phyloP scores from a whole-genome alignment of 1,284 basidiomycete genomes.

The Volvariella surrecta region DNA sequence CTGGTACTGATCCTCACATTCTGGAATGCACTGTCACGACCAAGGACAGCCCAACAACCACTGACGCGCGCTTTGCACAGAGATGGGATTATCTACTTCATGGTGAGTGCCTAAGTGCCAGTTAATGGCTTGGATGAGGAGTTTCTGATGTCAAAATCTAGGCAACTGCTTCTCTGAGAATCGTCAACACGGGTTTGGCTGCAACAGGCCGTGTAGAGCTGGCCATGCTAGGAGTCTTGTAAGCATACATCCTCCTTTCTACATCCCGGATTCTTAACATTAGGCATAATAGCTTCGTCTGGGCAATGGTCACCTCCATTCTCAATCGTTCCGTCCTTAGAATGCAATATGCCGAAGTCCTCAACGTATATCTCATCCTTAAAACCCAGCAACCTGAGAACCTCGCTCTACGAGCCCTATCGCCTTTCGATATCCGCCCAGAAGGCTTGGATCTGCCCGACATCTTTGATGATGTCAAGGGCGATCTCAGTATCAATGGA shows the following conservation, averaged over 20 bases:
- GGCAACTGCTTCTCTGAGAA: conserved; percentile 7
- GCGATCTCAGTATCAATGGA: too few relatives aligned
- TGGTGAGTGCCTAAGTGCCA: conserved; percentile 5
- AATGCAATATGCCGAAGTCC: conserved; percentile 5
- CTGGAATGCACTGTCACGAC: conserved; percentile 11
- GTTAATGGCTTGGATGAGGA: too few relatives aligned
- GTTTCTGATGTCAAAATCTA: neutral
- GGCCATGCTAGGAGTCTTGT: conserved; percentile 8
- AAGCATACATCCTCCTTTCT: neutral
- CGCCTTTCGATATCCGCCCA: too few relatives aligned
- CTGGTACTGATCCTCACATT: conserved; percentile 7
- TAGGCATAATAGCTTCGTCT: conserved; percentile 8
- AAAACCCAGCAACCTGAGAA: neutral
- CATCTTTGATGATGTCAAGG: too few relatives aligned
- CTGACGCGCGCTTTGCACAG: conserved; percentile 8
- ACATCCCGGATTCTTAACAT: neutral
- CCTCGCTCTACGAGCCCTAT: too few relatives aligned
- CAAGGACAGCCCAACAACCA: conserved; percentile 6
- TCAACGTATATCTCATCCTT: conserved; percentile 1
- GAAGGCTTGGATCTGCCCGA: too few relatives aligned
- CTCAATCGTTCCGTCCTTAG: conserved; percentile 9
- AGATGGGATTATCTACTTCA: conserved; percentile 9
- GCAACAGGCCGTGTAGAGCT: conserved; percentile 6
- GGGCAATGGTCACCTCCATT: conserved; percentile 8
- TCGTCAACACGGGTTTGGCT: conserved; percentile 7